Percentiles rank a stretch among this genome's conserved stretches.
Evolutionary conservation across 208 protist genomes (phyloP).

Genomic region (Acanthamoeba triangularis): DNA sequence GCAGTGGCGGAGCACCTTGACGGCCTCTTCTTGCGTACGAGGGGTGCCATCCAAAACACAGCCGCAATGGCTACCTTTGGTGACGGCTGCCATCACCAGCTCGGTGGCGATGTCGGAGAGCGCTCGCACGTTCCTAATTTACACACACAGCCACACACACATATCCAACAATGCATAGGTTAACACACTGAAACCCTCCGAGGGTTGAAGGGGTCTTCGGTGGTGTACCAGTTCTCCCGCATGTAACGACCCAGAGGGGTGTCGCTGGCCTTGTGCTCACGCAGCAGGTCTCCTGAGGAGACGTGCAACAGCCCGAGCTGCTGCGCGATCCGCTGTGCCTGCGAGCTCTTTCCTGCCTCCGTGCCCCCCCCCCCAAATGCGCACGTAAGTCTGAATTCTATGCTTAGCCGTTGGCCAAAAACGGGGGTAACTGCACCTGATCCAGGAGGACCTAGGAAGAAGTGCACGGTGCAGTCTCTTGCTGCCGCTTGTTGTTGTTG

Average conservation of each 20-base stretch:
- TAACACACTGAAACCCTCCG: neutral
- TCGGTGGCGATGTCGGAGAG: neutral
- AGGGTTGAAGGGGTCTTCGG: neutral
- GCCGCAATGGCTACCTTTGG: neutral
- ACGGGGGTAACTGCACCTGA: too few species aligned
- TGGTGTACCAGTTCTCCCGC: neutral
- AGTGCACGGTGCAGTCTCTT: too few species aligned
- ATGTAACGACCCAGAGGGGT: neutral
- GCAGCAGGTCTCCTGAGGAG: neutral
- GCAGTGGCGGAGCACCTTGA: neutral
- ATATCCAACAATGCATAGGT: neutral
- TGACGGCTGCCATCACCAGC: neutral
- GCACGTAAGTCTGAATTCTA: too few species aligned
- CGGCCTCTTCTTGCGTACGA: neutral
- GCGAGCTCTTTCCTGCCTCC: constrained; percentile 30
- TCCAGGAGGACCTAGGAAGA: too few species aligned
- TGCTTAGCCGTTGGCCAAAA: too few species aligned
- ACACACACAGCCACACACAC: neutral
- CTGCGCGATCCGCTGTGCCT: neutral
- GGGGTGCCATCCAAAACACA: neutral
- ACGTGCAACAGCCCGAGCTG: neutral
- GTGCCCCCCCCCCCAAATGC: too few species aligned
- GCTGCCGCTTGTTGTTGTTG: too few species aligned
- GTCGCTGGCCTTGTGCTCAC: neutral
- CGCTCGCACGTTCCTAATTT: neutral